Evolutionary conservation across 257 asterid species (phyloP), one percentile per base, ranked within the genome.

Genomic region (Solanum lycopersicoides): DNA sequence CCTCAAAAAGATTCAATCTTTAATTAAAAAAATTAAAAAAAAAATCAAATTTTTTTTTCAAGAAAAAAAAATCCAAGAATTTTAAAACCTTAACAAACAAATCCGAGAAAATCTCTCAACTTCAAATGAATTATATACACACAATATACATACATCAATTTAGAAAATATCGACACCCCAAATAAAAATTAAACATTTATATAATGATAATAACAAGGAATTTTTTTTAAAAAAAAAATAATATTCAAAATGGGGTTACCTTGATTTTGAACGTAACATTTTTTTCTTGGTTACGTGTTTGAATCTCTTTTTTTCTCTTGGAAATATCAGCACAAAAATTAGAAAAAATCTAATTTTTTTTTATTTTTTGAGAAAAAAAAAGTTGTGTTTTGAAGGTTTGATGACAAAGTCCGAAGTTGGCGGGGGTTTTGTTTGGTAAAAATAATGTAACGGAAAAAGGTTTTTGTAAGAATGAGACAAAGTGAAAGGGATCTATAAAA

Each of bases 371-470:
- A 18, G 39, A 28, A 68, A 69, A 84, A 79, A 16, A n/a, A 28
- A 13, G 66, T 65, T 85, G 83, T 13, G 65, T 18, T 56, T 83
- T 47, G 72, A 60, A 44, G 35, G 77, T n/a, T n/a, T 15, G 93
- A 91, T 73, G 93, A 91, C 89, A 68, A 83, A 83, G 91, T 89
- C 93, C 93, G 93, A 89, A 71, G 86, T 92, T 92, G 96, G 94
- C 93, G 96, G 94, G 93, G 86, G 84, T 66, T 86, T 83, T 86
- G 83, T 80, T 86, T 86, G 47, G 71, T 39, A n/a, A 34, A 50
- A 28, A 34, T n/a, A 18, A 23, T 41, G 88, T 86, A 86, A 74
- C 88, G 84, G 74, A 71, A 86, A 73, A 75, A 63, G 82, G 45
- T 77, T 66, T 66, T 87, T 45, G 42, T 83, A 87, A 71, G 35